phyloP scores from a whole-genome alignment of 805 yeast genomes.

The Clavispora phyllophila region DNA sequence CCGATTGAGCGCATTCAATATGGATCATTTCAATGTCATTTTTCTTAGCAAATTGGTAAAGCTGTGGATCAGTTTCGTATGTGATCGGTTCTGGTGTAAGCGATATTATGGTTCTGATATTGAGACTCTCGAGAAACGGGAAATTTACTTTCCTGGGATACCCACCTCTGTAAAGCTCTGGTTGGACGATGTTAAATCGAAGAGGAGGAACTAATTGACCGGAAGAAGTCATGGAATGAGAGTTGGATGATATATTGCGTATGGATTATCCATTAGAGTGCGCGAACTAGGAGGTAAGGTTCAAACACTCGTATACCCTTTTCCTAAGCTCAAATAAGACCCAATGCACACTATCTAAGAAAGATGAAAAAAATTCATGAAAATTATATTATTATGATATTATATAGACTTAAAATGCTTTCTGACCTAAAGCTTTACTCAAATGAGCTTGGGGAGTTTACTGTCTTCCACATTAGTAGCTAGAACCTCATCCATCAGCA shows the following conservation, averaged over 20 bases:
- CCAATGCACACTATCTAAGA: too few relatives aligned
- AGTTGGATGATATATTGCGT: not conserved
- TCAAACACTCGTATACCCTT: not conserved
- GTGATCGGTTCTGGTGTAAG: conserved; percentile 74
- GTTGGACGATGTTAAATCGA: conserved; percentile 66
- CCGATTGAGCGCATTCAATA: conserved; percentile 59
- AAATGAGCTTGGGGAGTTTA: conserved; percentile 19
- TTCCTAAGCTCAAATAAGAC: too few relatives aligned
- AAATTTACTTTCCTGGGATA: conserved; percentile 76
- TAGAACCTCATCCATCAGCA: conserved; percentile 74
- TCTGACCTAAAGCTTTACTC: not conserved
- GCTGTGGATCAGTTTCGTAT: conserved; percentile 43
- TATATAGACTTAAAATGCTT: not conserved
- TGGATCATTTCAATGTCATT: conserved; percentile 63
- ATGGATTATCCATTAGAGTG: not conserved
- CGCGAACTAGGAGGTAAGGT: not conserved
- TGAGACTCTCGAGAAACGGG: conserved; percentile 59
- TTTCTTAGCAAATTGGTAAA: conserved; percentile 47
- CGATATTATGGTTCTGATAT: conserved; percentile 68
- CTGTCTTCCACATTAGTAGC: conserved; percentile 67
- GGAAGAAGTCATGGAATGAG: not conserved
- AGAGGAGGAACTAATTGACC: conserved; percentile 63
- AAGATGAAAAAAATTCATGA: too few relatives aligned
- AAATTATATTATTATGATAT: not conserved
- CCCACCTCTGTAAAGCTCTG: conserved; percentile 74